A percentile compares a stretch with the other conserved stretches of the same genome.
phyloP scores from a whole-genome alignment of 768 basidiomycete genomes.

The Leccinum subgranulosum region DNA sequence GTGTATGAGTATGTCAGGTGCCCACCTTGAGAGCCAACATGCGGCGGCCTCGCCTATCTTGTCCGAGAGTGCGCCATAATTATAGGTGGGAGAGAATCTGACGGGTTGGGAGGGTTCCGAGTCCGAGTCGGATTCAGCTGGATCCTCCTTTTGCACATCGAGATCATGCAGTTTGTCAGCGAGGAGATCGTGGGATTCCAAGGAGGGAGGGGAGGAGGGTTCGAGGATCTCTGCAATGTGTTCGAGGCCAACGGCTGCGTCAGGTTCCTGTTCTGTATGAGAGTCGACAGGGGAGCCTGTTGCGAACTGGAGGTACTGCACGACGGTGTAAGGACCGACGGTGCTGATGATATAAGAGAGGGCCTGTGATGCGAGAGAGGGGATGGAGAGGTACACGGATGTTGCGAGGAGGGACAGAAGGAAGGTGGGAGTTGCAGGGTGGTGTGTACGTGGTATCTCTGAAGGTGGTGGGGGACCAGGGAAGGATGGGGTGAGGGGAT shows the following conservation, averaged over 20 bases:
- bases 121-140: conserved; percentile 32
- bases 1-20: conserved; percentile 65
- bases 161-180: conserved; percentile 31
- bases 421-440: conserved; percentile 77
- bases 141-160: conserved; percentile 36
- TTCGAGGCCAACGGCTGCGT: conserved; percentile 71
- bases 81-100: conserved; percentile 42
- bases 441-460: conserved; percentile 49
- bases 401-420: conserved; percentile 86
- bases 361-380: conserved; percentile 70
- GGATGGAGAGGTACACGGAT: conserved; percentile 81
- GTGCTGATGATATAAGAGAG: conserved; percentile 68
- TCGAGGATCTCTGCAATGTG: conserved; percentile 51
- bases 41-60: conserved; percentile 89
- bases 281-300: conserved; percentile 62
- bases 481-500: conserved; percentile 74
- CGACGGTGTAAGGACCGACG: conserved; percentile 74
- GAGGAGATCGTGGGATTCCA: conserved; percentile 20
- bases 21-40: conserved; percentile 90
- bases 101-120: conserved; percentile 21
- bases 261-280: conserved; percentile 41
- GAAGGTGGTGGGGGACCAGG: conserved; percentile 28
- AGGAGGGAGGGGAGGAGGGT: conserved; percentile 24
- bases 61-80: conserved; percentile 86
- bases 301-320: conserved; percentile 79